A percentile compares a stretch with the other conserved stretches of the same genome.
Evolutionary conservation across 148 eudicot genomes (phyloP).

Genomic region (Vaccinium myrtillus): DNA sequence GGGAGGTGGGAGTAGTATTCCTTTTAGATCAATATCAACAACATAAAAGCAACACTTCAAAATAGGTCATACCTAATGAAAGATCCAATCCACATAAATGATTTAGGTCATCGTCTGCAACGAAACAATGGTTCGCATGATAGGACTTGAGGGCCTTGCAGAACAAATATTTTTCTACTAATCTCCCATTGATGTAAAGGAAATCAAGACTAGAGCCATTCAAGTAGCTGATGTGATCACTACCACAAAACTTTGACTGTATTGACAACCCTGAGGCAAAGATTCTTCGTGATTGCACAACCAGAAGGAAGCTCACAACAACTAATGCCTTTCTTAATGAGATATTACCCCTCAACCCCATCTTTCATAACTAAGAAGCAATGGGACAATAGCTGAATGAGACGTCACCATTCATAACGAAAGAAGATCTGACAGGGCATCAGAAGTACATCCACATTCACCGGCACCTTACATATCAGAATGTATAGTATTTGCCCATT

Average conservation of each 20-base stretch:
- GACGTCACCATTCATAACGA: conserved; percentile 7
- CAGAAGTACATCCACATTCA: background rate
- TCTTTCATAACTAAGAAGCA: conserved; percentile 22
- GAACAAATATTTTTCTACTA: conserved; percentile 35
- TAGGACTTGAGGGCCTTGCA: conserved; percentile 35
- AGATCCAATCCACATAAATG: conserved; percentile 30
- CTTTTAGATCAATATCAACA: background rate
- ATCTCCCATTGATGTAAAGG: conserved; percentile 45
- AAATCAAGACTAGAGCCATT: conserved; percentile 26
- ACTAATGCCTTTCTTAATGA: conserved; percentile 31
- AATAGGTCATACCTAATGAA: conserved; percentile 32
- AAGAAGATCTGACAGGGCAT: conserved; percentile 1
- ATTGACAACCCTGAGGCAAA: conserved; percentile 29
- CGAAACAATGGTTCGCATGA: conserved; percentile 31
- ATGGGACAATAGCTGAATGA: conserved; percentile 12
- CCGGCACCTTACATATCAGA: background rate
- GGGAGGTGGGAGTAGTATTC: background rate
- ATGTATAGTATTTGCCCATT: background rate
- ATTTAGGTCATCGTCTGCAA: conserved; percentile 13
- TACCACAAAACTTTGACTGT: conserved; percentile 34
- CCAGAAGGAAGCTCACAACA: conserved; percentile 36
- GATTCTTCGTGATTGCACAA: conserved; percentile 36
- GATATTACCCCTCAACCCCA: conserved; percentile 26
- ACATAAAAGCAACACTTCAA: background rate
- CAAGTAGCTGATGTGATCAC: conserved; percentile 32